Conservation (phyloP, 202 grass and related monocot species). For the Setaria italica region DNA sequence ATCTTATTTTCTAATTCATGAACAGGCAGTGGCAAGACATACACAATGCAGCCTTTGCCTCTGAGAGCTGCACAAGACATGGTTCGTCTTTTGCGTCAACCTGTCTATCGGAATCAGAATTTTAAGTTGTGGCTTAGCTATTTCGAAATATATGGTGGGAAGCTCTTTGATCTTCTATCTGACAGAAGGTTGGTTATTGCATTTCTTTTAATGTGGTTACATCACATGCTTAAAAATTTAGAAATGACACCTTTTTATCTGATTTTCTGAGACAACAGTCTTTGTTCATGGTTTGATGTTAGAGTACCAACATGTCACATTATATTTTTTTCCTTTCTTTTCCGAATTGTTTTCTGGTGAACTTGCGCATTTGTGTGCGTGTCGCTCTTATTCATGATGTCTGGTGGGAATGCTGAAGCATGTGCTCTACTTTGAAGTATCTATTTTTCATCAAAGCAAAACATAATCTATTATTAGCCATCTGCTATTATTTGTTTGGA, state of each 20-base stretch:
- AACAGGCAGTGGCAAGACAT: constrained; percentile 99
- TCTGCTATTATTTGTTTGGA: background rate
- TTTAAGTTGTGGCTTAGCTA: constrained; percentile 99
- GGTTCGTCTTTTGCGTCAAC: constrained; percentile 71
- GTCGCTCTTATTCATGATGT: background rate
- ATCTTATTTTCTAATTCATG: constrained; percentile 26
- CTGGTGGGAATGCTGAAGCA: background rate
- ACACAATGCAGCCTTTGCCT: constrained; percentile 97
- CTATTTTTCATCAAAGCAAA: background rate
- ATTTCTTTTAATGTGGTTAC: background rate
- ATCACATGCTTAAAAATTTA: background rate
- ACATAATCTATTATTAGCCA: background rate
- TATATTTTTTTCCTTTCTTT: constrained; percentile 2
- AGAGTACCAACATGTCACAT: background rate
- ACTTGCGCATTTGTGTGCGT: background rate
- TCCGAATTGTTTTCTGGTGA: background rate
- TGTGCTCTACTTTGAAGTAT: background rate
- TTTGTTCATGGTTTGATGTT: constrained; percentile 8
- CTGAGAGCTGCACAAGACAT: constrained; percentile 92
- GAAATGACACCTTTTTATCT: background rate
- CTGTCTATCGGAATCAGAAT: constrained; percentile 85
- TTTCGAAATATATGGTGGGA: constrained; percentile 98
- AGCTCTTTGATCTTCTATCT: constrained; percentile 97
- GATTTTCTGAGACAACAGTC: background rate
- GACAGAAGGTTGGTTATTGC: constrained; percentile 82